phyloP scores from a whole-genome alignment of 805 yeast genomes.

The Vanderwaltozyma tropicalis region DNA sequence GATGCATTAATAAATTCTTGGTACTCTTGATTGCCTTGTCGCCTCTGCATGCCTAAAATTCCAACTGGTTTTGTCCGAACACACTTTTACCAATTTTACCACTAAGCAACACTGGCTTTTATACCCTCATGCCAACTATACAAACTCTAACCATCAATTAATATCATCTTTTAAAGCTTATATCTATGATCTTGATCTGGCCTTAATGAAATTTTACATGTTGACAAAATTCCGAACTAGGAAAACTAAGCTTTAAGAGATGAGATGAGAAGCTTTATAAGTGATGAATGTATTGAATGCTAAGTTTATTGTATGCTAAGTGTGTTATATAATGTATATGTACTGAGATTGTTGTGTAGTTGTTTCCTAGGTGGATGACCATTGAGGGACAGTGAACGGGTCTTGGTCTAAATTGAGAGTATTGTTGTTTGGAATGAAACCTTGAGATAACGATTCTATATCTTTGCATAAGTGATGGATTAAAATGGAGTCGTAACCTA shows the following conservation, averaged over 20 bases:
- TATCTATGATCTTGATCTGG: too few relatives aligned
- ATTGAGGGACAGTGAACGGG: conserved; percentile 2
- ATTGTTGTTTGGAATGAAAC: neutral
- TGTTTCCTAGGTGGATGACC: neutral
- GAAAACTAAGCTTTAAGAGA: too few relatives aligned
- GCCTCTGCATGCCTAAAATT: neutral
- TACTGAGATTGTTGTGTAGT: too few relatives aligned
- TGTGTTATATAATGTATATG: neutral
- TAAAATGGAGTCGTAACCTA: conserved; percentile 27
- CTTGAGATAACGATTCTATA: conserved; percentile 7
- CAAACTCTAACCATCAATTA: too few relatives aligned
- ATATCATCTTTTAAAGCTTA: too few relatives aligned
- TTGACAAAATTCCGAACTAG: conserved; percentile 1
- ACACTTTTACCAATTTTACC: too few relatives aligned
- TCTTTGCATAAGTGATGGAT: conserved; percentile 27
- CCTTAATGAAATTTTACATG: too few relatives aligned
- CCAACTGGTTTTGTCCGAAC: too few relatives aligned
- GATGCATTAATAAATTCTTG: neutral
- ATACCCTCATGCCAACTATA: too few relatives aligned
- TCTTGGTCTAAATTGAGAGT: neutral
- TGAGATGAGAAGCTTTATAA: neutral
- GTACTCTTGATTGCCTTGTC: neutral
- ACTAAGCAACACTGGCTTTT: too few relatives aligned
- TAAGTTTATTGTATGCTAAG: neutral
- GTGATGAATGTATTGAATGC: neutral